Conservation (phyloP, 495 filamentous ascomycete species). For the Penicillium steckii region DNA sequence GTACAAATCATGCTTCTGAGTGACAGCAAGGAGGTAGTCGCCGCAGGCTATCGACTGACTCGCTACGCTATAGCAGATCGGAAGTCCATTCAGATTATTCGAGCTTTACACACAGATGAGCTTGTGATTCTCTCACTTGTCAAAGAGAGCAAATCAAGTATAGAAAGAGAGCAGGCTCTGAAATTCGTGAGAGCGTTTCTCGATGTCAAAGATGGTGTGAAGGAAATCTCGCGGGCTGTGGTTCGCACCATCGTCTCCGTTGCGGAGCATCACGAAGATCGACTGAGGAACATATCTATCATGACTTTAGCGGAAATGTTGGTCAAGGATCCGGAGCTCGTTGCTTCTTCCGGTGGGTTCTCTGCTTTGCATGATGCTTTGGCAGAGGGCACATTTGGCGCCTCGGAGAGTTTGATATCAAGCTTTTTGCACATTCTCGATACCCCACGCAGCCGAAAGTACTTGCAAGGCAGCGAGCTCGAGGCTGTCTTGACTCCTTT, state of each 20-base stretch:
- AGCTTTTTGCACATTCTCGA: slow-evolving; percentile 90
- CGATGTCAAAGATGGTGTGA: slow-evolving; percentile 89
- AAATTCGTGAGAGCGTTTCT: slow-evolving; percentile 96
- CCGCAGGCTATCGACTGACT: slow-evolving; percentile 88
- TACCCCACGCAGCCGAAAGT: slow-evolving; percentile 73
- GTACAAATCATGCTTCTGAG: slow-evolving; percentile 95
- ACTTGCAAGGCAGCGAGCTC: slow-evolving; percentile 75
- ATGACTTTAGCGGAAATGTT: slow-evolving; percentile 92
- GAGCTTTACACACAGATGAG: slow-evolving; percentile 84
- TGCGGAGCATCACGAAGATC: slow-evolving; percentile 85
- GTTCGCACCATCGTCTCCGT: slow-evolving; percentile 85
- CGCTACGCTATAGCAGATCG: slow-evolving; percentile 93
- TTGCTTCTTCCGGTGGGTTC: slow-evolving; percentile 80
- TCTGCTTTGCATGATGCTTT: slow-evolving; percentile 80
- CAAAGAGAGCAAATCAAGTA: slow-evolving; percentile 92
- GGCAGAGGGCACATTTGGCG: slow-evolving; percentile 85
- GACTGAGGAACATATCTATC: slow-evolving; percentile 82
- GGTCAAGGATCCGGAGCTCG: slow-evolving; percentile 74
- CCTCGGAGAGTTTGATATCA: slow-evolving; percentile 78
- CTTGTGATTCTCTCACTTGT: slow-evolving; percentile 87
- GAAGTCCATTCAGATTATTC: slow-evolving; percentile 82
- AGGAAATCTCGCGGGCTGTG: slow-evolving; percentile 82
- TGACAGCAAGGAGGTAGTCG: slow-evolving; percentile 92
- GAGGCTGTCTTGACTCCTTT: slow-evolving; percentile 85
- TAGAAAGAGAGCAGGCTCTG: slow-evolving; percentile 93